Evolutionary conservation across 2,329 filamentous ascomycete species (phyloP), one percentile per base, ranked within the genome.

Genomic region (Sarocladium brachiariae): DNA sequence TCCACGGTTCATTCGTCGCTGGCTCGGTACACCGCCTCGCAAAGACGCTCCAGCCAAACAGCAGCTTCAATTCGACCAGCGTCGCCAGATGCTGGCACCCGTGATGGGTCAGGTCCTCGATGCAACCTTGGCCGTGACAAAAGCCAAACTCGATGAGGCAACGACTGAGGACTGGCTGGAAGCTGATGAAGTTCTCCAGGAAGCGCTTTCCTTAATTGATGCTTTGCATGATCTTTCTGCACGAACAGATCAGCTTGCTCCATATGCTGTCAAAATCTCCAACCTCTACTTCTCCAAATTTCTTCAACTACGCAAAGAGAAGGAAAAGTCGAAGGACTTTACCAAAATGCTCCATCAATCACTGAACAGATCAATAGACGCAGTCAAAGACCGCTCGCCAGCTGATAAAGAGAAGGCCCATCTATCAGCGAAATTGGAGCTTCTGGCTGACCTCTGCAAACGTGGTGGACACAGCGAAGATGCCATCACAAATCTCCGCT

Each of bases 251-350:
- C 63, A 68, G 48, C 57, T 70, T 11, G 59, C 56, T n/a, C 70
- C 69, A 2, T 80, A 82, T 56, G 72, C 79, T 51, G 75, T 85
- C 54, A 87, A 83, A 58, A 77, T 89, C 23, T 89, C 86, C 0
- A 84, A 86, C 57, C 72, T 87, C 2, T 88, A 88, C 61, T 89
- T 84, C 61, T 71, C 80, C n/a, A 72, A 79, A 45, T 81, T 81
- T 59, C 66, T 77, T 16, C 70, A 73, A 39, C 61, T 80, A 53
- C 67, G 73, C 13, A 78, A 77, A 47, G 65, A 69, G 21, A 56
- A 66, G 0, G 66, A 67, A 3, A 70, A 64, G 38, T 59, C 63
- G 10, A 68, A 67, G 49, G 61, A 66, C 18, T 51, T 60, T 39
- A 67, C 62, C 52, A 70, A 69, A 57, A 63, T 65, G 16, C 70